A percentile compares a stretch with the other conserved stretches of the same genome.
These are phyloP conservation scores for Colletotrichum graminicola DNA, from an alignment of 2,329 filamentous ascomycete genomes.

Conservation along the genomic window DNA sequence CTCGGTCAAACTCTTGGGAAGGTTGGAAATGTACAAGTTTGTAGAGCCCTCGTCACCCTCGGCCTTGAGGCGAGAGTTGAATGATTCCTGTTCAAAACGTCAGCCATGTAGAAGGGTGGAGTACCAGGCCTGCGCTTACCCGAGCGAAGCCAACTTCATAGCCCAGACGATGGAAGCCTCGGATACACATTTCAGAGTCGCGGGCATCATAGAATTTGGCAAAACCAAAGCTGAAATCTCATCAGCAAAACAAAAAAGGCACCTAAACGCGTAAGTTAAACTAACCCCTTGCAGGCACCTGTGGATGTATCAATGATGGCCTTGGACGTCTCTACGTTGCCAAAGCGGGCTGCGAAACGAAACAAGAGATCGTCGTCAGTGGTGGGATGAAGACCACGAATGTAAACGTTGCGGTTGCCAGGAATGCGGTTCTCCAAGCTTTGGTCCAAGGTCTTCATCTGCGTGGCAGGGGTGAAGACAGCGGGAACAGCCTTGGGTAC, in stretches of 20 bases:
- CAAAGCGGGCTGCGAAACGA: slow-evolving; percentile 87
- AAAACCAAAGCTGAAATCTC: slow-evolving; percentile 83
- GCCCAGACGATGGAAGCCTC: slow-evolving; percentile 91
- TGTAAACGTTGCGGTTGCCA: slow-evolving; percentile 98
- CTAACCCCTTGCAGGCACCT: slow-evolving; percentile 94
- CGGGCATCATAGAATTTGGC: slow-evolving; percentile 92
- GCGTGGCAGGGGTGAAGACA: slow-evolving; percentile 85
- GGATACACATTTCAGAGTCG: slow-evolving; percentile 95
- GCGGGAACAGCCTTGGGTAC: slow-evolving; percentile 93
- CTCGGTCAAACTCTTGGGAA: slow-evolving; percentile 93
- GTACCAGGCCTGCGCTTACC: slow-evolving; percentile 62
- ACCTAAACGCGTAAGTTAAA: slow-evolving; percentile 39
- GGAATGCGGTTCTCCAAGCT: slow-evolving; percentile 92
- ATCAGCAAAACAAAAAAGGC: slow-evolving; percentile 47
- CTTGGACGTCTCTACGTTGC: slow-evolving; percentile 95
- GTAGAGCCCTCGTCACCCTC: slow-evolving; percentile 91
- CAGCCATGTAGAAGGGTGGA: slow-evolving; percentile 40
- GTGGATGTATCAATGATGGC: slow-evolving; percentile 97
- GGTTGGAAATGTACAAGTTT: slow-evolving; percentile 97
- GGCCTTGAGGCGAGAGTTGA: slow-evolving; percentile 97
- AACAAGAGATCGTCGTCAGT: slow-evolving; percentile 92
- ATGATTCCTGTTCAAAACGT: slow-evolving; percentile 80
- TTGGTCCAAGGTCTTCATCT: slow-evolving; percentile 90
- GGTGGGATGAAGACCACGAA: slow-evolving; percentile 93
- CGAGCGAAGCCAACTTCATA: slow-evolving; percentile 98